Evolutionary conservation across 176 grass and related monocot species (phyloP).

Genomic region (Eragrostis curvula): DNA sequence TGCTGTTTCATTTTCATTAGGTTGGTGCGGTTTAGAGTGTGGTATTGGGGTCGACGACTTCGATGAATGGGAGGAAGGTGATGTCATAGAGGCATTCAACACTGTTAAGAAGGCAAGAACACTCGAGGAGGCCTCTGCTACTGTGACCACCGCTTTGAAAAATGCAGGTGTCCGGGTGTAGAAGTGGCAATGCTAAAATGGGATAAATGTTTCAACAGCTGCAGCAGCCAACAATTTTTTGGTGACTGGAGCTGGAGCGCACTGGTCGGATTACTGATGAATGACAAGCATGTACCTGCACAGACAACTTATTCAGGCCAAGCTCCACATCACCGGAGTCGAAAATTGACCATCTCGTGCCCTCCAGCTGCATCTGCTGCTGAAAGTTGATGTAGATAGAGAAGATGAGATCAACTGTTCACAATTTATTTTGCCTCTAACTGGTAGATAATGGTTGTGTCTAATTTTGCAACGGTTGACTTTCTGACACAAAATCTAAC

Average conservation of each 20-base stretch:
- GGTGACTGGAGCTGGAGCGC: conserved; percentile 16
- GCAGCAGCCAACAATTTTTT: conserved; percentile 41
- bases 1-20: conserved; percentile 44
- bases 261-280: conserved; percentile 19
- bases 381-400: conserved; percentile 66
- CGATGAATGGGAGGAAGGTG: conserved; percentile 80
- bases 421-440: conserved; percentile 53
- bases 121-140: conserved; percentile 88
- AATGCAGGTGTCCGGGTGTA: conserved; percentile 69
- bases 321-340: neutral
- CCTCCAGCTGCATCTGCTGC: conserved; percentile 34
- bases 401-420: conserved; percentile 42
- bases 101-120: conserved; percentile 80
- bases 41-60: conserved; percentile 85
- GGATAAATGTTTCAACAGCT: neutral
- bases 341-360: conserved; percentile 16
- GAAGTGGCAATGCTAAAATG: conserved; percentile 31
- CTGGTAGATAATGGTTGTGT: conserved; percentile 46
- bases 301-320: conserved; percentile 26
- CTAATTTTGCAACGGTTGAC: conserved; percentile 34
- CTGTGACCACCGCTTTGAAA: conserved; percentile 71
- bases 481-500: conserved; percentile 43
- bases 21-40: conserved; percentile 78
- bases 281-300: conserved; percentile 29
- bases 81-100: conserved; percentile 82